phyloP scores from a whole-genome alignment of 129 eudicot species.

The Saposhnikovia divaricata region DNA sequence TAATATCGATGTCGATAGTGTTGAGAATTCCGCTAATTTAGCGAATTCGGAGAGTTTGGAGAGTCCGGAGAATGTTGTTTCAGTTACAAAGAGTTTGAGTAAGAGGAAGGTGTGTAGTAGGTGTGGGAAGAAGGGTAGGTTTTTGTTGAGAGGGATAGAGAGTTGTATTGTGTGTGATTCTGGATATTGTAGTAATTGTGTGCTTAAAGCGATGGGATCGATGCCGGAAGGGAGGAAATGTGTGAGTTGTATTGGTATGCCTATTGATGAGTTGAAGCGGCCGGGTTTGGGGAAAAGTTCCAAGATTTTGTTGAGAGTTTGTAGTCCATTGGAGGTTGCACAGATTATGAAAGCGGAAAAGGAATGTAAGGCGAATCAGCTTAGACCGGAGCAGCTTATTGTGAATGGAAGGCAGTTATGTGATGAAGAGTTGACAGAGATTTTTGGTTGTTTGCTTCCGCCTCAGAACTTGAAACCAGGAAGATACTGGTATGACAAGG shows the following conservation, averaged over 20 bases:
- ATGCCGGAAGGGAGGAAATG: conserved; percentile 16
- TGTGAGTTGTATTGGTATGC: conserved; percentile 11
- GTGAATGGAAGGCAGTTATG: conserved; percentile 34
- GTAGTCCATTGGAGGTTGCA: conserved; percentile 29
- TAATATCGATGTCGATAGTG: conserved; percentile 1
- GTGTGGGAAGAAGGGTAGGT: conserved; percentile 25
- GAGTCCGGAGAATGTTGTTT: background rate
- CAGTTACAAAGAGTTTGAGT: background rate
- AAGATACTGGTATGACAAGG: conserved; percentile 46
- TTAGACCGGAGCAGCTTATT: conserved; percentile 31
- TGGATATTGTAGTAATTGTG: conserved; percentile 10
- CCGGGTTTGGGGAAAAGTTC: conserved; percentile 33
- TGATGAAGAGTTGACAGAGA: conserved; percentile 29
- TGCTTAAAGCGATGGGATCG: conserved; percentile 15
- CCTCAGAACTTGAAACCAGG: conserved; percentile 41
- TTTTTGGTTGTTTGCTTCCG: conserved; percentile 32
- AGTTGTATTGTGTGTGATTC: conserved; percentile 36
- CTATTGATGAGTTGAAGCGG: conserved; percentile 25
- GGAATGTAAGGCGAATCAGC: conserved; percentile 31
- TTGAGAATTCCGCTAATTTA: background rate
- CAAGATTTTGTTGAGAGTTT: conserved; percentile 22
- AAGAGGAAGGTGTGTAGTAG: conserved; percentile 22
- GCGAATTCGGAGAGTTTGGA: background rate
- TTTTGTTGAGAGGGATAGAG: conserved; percentile 24
- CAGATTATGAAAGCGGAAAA: conserved; percentile 47